Percentiles rank a stretch among this genome's conserved stretches.
These are phyloP conservation scores for Xylaria nigripes DNA, from an alignment of 495 filamentous ascomycete genomes.

Conservation along the genomic window DNA sequence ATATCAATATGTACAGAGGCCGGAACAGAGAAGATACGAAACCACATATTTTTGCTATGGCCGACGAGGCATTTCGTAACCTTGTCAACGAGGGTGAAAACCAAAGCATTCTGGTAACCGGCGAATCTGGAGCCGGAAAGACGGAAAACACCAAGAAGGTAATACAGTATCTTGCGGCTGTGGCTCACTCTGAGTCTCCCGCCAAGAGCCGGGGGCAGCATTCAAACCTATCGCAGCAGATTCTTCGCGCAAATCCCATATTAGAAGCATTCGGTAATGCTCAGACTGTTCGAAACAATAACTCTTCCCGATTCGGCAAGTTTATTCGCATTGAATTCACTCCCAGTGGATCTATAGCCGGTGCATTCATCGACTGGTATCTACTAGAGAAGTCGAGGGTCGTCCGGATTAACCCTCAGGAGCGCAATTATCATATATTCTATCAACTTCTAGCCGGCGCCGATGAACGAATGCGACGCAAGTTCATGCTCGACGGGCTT, in stretches of 20 bases:
- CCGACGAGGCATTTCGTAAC: conserved; percentile 95
- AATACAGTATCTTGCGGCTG: conserved; percentile 95
- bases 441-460: conserved; percentile 91
- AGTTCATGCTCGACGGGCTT: conserved; percentile 63
- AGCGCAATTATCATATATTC: conserved; percentile 96
- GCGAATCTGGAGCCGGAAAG: conserved; percentile 97
- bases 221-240: conserved; percentile 91
- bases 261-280: conserved; percentile 98
- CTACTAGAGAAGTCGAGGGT: conserved; percentile 94
- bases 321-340: conserved; percentile 98
- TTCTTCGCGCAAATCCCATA: conserved; percentile 92
- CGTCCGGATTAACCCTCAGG: conserved; percentile 73
- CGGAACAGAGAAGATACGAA: conserved; percentile 84
- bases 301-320: conserved; percentile 97
- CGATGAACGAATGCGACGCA: conserved; percentile 58
- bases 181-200: conserved; percentile 74
- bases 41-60: conserved; percentile 96
- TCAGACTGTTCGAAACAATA: conserved; percentile 96
- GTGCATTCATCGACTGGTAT: conserved; percentile 98
- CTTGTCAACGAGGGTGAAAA: conserved; percentile 91
- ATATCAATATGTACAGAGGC: conserved; percentile 94
- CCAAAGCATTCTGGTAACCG: conserved; percentile 96
- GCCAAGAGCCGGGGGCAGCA: conserved; percentile 57
- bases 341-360: conserved; percentile 81
- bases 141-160: conserved; percentile 99